Conservation (phyloP, 202 grass and related monocot genomes). For the Tripidium arundinaceum region DNA sequence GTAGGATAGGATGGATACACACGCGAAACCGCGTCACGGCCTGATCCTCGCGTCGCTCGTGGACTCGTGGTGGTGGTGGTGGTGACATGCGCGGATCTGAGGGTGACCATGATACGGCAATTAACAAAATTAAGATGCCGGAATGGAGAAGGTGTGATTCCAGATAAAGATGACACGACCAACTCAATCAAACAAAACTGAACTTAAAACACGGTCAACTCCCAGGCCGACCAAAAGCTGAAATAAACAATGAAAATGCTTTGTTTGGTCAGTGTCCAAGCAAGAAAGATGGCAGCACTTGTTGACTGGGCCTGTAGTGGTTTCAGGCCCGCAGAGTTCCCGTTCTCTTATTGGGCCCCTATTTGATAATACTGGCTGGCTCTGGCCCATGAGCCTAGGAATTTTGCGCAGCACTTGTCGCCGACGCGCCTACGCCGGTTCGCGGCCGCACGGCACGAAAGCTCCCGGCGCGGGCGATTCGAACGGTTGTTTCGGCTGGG, state of each 20-base stretch:
- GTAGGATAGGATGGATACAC: background rate
- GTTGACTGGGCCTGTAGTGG: background rate
- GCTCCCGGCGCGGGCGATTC: too few species aligned
- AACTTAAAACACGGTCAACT: background rate
- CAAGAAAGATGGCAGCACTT: background rate
- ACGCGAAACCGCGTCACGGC: constrained; percentile 20
- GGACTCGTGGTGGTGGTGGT: too few species aligned
- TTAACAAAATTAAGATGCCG: background rate
- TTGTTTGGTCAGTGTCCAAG: background rate
- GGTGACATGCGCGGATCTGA: background rate
- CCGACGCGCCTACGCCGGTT: too few species aligned
- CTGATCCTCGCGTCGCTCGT: constrained; percentile 6
- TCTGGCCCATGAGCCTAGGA: background rate
- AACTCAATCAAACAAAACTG: background rate
- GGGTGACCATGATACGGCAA: background rate
- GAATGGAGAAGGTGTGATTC: background rate
- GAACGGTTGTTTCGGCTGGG: too few species aligned
- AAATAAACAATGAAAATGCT: background rate
- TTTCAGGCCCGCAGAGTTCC: background rate
- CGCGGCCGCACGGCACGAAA: too few species aligned
- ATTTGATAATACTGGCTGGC: background rate
- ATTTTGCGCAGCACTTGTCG: background rate
- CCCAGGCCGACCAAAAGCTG: background rate
- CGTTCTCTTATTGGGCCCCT: background rate
- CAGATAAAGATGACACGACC: constrained; percentile 9